A percentile compares a stretch with the other conserved stretches of the same genome.
Conservation (phyloP, 2,329 filamentous ascomycete genomes). For the Colletotrichum trifolii region DNA sequence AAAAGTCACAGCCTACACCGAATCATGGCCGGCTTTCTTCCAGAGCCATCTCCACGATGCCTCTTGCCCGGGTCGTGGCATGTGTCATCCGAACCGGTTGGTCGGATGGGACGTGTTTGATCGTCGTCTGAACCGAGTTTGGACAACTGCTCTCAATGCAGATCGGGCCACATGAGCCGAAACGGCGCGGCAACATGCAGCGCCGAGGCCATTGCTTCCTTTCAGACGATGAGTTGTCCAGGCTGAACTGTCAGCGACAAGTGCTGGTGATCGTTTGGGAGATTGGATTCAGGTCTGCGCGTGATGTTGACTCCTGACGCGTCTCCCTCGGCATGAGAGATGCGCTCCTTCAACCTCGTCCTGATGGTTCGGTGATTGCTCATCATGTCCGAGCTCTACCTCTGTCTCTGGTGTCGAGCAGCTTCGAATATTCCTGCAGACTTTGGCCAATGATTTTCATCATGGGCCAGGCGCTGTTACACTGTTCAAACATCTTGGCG, state of each 20-base stretch:
- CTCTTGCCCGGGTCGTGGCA: conserved; percentile 10
- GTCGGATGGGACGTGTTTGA: conserved; percentile 25
- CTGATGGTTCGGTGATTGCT: no score
- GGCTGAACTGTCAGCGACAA: no score
- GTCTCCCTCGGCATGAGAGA: no score
- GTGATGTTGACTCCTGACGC: no score
- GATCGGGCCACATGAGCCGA: background rate
- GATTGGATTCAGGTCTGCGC: no score
- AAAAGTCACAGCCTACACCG: background rate
- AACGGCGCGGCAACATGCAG: no score
- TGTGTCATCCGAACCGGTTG: conserved; percentile 33
- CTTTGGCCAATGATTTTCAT: conserved; percentile 10
- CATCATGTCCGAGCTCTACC: no score
- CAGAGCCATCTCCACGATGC: background rate
- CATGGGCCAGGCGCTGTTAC: conserved; percentile 12
- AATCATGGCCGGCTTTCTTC: conserved; percentile 4
- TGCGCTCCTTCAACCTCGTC: no score
- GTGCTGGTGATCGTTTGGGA: no score
- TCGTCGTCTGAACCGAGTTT: conserved; percentile 35
- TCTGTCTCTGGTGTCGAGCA: conserved; percentile 29
- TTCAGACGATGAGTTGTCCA: no score
- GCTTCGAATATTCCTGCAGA: conserved; percentile 1
- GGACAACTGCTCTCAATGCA: conserved; percentile 18
- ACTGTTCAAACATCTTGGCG: conserved; percentile 11
- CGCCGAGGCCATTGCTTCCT: no score